Percentiles rank a stretch among this genome's conserved stretches.
These are phyloP conservation scores for Globisporangium camurandrum DNA, from an alignment of 352 stramenopile species.

Conservation along the genomic window DNA sequence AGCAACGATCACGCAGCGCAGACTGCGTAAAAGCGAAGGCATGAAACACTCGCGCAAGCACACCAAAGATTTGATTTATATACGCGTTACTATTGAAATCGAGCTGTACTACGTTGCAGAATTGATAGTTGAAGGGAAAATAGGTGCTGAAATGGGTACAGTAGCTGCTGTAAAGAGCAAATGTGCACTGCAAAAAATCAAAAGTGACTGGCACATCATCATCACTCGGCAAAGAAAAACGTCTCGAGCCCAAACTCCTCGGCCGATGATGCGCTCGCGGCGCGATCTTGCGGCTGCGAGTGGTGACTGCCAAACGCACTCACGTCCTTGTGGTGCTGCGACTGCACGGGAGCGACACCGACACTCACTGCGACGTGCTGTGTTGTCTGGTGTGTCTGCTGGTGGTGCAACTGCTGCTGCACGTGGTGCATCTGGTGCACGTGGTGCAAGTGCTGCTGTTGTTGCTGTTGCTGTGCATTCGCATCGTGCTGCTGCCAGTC, in stretches of 20 bases:
- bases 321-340: too few relatives aligned
- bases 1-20: not conserved
- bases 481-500: slow-evolving; percentile 32
- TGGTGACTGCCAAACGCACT: slow-evolving; percentile 19
- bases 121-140: too few relatives aligned
- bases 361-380: slow-evolving; percentile 15
- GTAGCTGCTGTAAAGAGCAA: too few relatives aligned
- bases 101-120: too few relatives aligned
- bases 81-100: too few relatives aligned
- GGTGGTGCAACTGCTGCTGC: not conserved
- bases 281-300: slow-evolving; percentile 18
- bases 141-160: too few relatives aligned
- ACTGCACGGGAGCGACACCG: slow-evolving; percentile 3
- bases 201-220: too few relatives aligned
- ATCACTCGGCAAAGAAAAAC: slow-evolving; percentile 65
- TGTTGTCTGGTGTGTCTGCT: slow-evolving; percentile 3
- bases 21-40: not conserved
- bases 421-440: not conserved
- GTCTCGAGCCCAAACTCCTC: slow-evolving; percentile 65
- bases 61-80: too few relatives aligned
- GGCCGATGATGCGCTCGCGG: slow-evolving; percentile 12
- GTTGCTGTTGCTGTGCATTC: slow-evolving; percentile 14
- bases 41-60: too few relatives aligned
- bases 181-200: too few relatives aligned
- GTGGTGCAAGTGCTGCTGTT: slow-evolving; percentile 3